A percentile compares a stretch with the other conserved stretches of the same genome.
phyloP scores from a whole-genome alignment of 2,329 filamentous ascomycete genomes.

The Phialophora tarda region DNA sequence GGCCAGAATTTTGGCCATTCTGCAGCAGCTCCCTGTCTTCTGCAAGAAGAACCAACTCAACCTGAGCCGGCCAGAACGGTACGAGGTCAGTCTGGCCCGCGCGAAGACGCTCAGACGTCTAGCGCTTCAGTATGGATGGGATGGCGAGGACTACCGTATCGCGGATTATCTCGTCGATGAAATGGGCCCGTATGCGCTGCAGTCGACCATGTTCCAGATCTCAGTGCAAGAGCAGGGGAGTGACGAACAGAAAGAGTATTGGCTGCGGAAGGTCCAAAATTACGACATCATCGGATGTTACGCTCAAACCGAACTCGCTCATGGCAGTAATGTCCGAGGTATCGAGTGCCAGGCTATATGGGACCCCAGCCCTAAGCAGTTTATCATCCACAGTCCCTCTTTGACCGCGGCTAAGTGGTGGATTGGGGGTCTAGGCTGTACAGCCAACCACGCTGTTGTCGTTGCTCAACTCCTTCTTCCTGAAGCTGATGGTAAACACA shows the following conservation, averaged over 20 bases:
- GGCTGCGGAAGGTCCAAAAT: conserved; percentile 68
- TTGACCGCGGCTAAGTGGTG: conserved; percentile 82
- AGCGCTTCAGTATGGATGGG: conserved; percentile 54
- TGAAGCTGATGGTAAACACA: no score
- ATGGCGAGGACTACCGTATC: conserved; percentile 57
- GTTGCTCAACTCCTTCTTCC: conserved; percentile 77
- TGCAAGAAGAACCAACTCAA: conserved; percentile 58
- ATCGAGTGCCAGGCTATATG: conserved; percentile 75
- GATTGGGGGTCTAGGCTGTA: conserved; percentile 77
- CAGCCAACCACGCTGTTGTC: conserved; percentile 76
- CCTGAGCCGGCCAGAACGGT: conserved; percentile 58
- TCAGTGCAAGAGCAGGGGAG: conserved; percentile 69
- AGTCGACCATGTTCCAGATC: conserved; percentile 58
- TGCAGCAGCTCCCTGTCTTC: conserved; percentile 56
- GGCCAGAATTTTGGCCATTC: conserved; percentile 52
- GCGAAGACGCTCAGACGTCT: conserved; percentile 58
- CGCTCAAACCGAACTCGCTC: conserved; percentile 78
- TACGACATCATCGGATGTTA: conserved; percentile 80
- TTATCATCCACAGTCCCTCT: conserved; percentile 72
- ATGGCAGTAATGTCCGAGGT: conserved; percentile 76
- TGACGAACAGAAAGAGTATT: conserved; percentile 73
- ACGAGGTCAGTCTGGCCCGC: conserved; percentile 58
- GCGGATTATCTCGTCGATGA: conserved; percentile 60
- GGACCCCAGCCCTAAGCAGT: conserved; percentile 74
- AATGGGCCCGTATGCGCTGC: conserved; percentile 58